phyloP scores from a whole-genome alignment of 768 basidiomycete genomes.

The Phlegmacium glaucopus region DNA sequence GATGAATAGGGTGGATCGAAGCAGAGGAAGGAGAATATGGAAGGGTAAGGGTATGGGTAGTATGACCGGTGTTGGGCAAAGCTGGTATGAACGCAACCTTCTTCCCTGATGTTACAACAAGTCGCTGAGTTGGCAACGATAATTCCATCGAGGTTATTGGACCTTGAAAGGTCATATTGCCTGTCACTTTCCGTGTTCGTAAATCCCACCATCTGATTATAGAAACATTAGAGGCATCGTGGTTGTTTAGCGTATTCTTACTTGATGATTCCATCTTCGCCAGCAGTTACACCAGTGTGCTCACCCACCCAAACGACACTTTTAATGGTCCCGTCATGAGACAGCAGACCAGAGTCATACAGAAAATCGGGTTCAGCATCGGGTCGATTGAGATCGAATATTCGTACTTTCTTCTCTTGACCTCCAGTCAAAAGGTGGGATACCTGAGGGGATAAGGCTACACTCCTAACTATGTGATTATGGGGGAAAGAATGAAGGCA shows the following conservation, averaged over 20 bases:
- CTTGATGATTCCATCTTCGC: constrained; percentile 92
- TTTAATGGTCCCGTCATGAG: constrained; percentile 89
- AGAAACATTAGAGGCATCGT: constrained; percentile 2
- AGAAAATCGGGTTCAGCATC: constrained; percentile 88
- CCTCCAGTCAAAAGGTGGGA: constrained; percentile 84
- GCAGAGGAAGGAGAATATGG: constrained; percentile 90
- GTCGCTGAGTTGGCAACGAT: constrained; percentile 72
- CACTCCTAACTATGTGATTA: constrained; percentile 96
- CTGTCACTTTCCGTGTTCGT: constrained; percentile 69
- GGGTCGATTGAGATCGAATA: constrained; percentile 86
- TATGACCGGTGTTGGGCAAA: constrained; percentile 52
- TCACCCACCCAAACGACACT: constrained; percentile 94
- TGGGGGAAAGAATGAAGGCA: constrained; percentile 94
- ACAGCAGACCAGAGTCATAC: constrained; percentile 51
- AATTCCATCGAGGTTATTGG: constrained; percentile 95
- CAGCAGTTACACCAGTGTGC: constrained; percentile 82
- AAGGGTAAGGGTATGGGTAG: constrained; percentile 74
- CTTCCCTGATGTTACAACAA: constrained; percentile 89
- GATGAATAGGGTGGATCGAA: constrained; percentile 85
- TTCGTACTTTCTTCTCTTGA: constrained; percentile 95
- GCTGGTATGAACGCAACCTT: constrained; percentile 90
- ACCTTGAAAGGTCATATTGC: constrained; percentile 66
- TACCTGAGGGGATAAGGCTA: constrained; percentile 74
- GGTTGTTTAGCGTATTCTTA: constrained; percentile 29
- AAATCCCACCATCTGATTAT: constrained; percentile 91